phyloP scores from a whole-genome alignment of 805 yeast species.

The Barnettozyma sucrosica region DNA sequence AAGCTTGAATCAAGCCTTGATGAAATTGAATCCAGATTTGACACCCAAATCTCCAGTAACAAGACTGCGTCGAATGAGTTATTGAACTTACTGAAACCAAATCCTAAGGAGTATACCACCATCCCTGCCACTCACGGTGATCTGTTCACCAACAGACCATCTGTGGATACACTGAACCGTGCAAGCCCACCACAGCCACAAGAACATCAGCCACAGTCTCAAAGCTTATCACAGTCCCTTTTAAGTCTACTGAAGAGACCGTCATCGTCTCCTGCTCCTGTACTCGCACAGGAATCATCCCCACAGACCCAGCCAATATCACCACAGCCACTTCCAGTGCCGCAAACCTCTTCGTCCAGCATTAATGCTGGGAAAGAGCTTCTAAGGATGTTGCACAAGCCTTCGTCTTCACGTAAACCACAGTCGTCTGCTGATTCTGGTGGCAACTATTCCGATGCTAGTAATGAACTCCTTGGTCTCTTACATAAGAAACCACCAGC shows the following conservation, averaged over 20 bases:
- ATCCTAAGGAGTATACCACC: background rate
- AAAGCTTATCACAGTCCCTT: background rate
- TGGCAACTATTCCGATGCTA: background rate
- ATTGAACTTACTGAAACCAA: conserved; percentile 1
- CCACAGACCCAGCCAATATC: background rate
- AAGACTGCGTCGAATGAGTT: conserved; percentile 3
- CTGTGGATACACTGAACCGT: conserved; percentile 2
- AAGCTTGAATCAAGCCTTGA: conserved; percentile 2
- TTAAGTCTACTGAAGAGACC: conserved; percentile 6
- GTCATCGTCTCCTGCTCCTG: background rate
- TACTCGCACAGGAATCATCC: background rate
- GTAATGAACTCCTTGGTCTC: conserved; percentile 11
- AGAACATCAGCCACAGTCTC: background rate
- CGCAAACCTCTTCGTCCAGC: conserved; percentile 9
- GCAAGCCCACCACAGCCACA: conserved; percentile 1
- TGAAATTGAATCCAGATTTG: conserved; percentile 6
- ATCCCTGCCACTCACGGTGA: background rate
- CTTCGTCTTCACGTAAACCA: conserved; percentile 2
- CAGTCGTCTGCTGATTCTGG: background rate
- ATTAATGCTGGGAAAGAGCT: conserved; percentile 14
- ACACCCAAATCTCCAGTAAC: background rate
- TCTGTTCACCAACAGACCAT: background rate
- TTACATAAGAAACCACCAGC: conserved; percentile 12
- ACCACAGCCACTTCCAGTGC: background rate
- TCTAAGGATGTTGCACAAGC: conserved; percentile 10